Conservation (phyloP, 2,329 filamentous ascomycete species). For the Clarireedia monteithiana region DNA sequence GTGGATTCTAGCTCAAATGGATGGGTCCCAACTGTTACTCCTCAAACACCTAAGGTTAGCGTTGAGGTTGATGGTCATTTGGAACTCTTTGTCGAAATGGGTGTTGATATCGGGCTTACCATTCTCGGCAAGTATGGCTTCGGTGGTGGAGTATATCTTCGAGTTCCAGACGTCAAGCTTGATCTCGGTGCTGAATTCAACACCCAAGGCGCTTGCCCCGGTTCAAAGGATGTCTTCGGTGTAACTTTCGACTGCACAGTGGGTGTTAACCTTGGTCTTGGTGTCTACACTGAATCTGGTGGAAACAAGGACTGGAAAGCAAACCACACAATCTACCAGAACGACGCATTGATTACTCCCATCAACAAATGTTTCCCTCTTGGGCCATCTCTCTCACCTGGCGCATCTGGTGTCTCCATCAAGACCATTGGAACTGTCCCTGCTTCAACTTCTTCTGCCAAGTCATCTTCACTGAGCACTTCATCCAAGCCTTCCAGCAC, state of each 20-base stretch:
- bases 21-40: conserved; percentile 5
- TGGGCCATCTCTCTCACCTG: neutral
- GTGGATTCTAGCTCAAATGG: conserved; percentile 1
- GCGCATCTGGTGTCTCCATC: neutral
- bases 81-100: neutral
- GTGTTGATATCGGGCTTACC: conserved; percentile 6
- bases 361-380: conserved; percentile 7
- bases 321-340: neutral
- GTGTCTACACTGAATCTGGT: conserved; percentile 2
- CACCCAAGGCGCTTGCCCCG: conserved; percentile 6
- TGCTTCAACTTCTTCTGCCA: neutral
- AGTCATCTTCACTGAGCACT: neutral
- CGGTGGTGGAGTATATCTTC: conserved; percentile 5
- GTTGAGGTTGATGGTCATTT: conserved; percentile 7
- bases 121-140: conserved; percentile 2
- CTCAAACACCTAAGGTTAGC: conserved; percentile 1
- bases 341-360: conserved; percentile 1
- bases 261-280: conserved; percentile 1
- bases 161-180: neutral
- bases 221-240: conserved; percentile 6
- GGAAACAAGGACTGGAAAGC: conserved; percentile 2
- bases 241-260: conserved; percentile 2
- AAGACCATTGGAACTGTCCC: conserved; percentile 8
- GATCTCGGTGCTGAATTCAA: conserved; percentile 5
- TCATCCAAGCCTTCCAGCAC: neutral